These are phyloP conservation scores for Dothideomycetes sp. DNA, from an alignment of 2,329 filamentous ascomycete genomes.

Conservation along the genomic window DNA sequence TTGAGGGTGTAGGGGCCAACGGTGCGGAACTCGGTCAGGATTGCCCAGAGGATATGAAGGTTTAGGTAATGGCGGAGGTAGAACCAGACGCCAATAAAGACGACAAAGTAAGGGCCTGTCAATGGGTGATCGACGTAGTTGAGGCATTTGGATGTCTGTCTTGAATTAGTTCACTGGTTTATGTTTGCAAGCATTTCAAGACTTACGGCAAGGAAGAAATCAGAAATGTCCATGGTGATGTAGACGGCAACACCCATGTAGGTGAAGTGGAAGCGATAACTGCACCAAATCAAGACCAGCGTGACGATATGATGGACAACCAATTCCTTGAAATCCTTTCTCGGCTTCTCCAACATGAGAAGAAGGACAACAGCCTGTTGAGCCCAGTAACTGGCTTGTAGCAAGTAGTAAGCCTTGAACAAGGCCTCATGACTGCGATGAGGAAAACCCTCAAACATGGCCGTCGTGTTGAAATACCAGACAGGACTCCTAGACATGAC, in stretches of 20 bases:
- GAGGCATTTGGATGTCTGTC: conserved; percentile 75
- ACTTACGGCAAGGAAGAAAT: conserved; percentile 87
- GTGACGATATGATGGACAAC: conserved; percentile 89
- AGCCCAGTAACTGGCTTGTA: conserved; percentile 90
- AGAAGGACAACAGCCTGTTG: conserved; percentile 86
- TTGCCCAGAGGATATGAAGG: conserved; percentile 63
- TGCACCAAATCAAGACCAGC: conserved; percentile 69
- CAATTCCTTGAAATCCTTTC: conserved; percentile 92
- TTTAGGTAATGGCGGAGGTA: conserved; percentile 85
- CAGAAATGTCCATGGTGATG: conserved; percentile 86
- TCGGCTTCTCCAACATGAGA: conserved; percentile 80
- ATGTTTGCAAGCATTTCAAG: not conserved
- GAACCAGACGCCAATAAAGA: conserved; percentile 77
- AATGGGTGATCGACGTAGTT: conserved; percentile 79
- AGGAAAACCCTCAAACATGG: conserved; percentile 84
- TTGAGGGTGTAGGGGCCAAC: conserved; percentile 67
- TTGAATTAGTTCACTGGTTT: conserved; percentile 8
- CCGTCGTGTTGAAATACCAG: conserved; percentile 89
- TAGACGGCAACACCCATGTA: conserved; percentile 92
- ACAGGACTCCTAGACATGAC: conserved; percentile 87
- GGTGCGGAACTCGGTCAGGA: conserved; percentile 66
- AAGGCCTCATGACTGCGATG: conserved; percentile 68
- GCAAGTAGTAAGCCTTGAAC: conserved; percentile 94
- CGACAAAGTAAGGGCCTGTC: conserved; percentile 72
- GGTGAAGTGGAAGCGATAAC: conserved; percentile 94